Evolutionary conservation across 129 eudicot species (phyloP).

Genomic region (Ambrosia trifida): DNA sequence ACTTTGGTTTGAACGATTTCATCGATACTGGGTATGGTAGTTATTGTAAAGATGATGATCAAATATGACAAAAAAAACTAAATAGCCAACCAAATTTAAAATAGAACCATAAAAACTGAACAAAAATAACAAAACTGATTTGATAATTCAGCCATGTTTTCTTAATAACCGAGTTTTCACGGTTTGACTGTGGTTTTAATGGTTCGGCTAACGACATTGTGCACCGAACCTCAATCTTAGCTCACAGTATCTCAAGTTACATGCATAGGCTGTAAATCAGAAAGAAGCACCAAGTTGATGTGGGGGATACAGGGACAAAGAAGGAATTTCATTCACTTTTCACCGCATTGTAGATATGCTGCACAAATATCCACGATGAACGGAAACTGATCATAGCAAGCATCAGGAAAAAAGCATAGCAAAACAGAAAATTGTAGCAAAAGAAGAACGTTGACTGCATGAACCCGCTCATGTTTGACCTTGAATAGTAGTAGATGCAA

Average conservation of each 20-base stretch:
- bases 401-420: slow-evolving; percentile 84
- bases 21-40: no score
- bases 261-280: slow-evolving; percentile 4
- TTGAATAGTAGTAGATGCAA: slow-evolving; percentile 53
- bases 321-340: slow-evolving; percentile 66
- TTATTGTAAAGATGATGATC: no score
- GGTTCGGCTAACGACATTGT: background rate
- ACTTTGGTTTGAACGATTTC: no score
- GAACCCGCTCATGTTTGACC: slow-evolving; percentile 80
- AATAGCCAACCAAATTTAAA: background rate
- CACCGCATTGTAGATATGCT: slow-evolving; percentile 60
- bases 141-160: background rate
- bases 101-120: background rate
- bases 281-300: background rate
- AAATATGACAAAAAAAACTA: no score
- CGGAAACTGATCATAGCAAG: slow-evolving; percentile 70
- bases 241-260: slow-evolving; percentile 6
- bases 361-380: slow-evolving; percentile 70
- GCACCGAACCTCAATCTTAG: background rate
- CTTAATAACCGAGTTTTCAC: no score
- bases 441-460: slow-evolving; percentile 67
- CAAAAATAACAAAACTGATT: background rate
- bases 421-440: slow-evolving; percentile 69
- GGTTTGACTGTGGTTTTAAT: no score
- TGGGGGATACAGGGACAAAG: background rate